phyloP scores from a whole-genome alignment of 2,329 filamentous ascomycete genomes.

The Penicillium sp. region DNA sequence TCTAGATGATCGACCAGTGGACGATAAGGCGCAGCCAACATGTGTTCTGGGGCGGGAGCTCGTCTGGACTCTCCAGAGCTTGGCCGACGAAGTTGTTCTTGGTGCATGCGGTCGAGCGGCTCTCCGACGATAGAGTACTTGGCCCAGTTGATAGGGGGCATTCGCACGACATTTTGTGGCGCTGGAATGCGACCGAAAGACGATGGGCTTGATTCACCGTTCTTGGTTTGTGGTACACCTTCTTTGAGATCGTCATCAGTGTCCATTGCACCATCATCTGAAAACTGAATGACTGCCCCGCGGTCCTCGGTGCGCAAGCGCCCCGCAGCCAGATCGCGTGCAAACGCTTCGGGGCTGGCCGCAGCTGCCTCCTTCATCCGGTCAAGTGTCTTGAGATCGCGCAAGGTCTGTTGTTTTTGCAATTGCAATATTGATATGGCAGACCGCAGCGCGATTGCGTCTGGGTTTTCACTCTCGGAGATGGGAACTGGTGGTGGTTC shows the following conservation, averaged over 20 bases:
- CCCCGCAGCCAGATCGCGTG: conserved; percentile 60
- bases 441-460: conserved; percentile 78
- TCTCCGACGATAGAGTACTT: conserved; percentile 89
- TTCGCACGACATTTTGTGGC: conserved; percentile 75
- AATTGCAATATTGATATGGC: conserved; percentile 82
- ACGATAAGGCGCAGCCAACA: conserved; percentile 55
- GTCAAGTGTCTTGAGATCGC: conserved; percentile 67
- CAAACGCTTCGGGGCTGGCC: conserved; percentile 65
- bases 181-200: conserved; percentile 63
- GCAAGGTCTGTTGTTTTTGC: conserved; percentile 69
- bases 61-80: conserved; percentile 38
- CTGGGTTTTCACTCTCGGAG: conserved; percentile 59
- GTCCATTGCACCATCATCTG: conserved; percentile 35
- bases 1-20: conserved; percentile 52
- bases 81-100: conserved; percentile 67
- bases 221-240: conserved; percentile 16
- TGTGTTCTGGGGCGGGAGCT: conserved; percentile 44
- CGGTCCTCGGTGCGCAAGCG: conserved; percentile 46
- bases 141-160: conserved; percentile 87
- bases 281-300: conserved; percentile 33
- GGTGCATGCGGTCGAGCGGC: conserved; percentile 75
- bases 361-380: conserved; percentile 65
- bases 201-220: conserved; percentile 4
- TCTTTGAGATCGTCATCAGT: conserved; percentile 29
- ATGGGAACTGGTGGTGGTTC: conserved; percentile 42